Evolutionary conservation across 495 filamentous ascomycete species (phyloP).

Genomic region (Xylaria intraflava): DNA sequence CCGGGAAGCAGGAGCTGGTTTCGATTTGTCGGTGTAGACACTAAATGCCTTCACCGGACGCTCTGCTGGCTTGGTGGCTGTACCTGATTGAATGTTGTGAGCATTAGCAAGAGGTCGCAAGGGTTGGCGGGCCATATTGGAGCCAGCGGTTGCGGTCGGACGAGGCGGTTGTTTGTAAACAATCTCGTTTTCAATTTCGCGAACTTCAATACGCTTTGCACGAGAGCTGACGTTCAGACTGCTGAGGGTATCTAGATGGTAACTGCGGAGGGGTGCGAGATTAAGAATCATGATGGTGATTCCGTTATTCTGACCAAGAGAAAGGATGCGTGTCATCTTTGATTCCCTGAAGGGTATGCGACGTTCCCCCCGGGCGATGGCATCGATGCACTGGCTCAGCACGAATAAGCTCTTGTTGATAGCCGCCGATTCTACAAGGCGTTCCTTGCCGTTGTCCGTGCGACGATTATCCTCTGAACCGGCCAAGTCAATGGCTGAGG

Average conservation of each 20-base stretch:
- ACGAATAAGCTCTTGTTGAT: conserved; percentile 99
- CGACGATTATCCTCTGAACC: conserved; percentile 93
- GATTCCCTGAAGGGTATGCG: conserved; percentile 90
- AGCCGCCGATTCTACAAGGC: conserved; percentile 90
- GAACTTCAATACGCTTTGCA: conserved; percentile 93
- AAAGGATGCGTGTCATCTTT: conserved; percentile 95
- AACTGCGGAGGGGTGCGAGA: conserved; percentile 75
- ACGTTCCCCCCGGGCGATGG: conserved; percentile 61
- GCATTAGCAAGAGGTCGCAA: conserved; percentile 63
- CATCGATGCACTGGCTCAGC: conserved; percentile 91
- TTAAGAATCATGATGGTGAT: conserved; percentile 96
- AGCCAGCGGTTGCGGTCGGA: conserved; percentile 40
- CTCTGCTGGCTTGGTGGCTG: conserved; percentile 44
- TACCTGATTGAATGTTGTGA: conserved; percentile 51
- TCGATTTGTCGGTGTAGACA: conserved; percentile 70
- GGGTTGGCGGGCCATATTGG: conserved; percentile 60
- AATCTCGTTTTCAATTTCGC: conserved; percentile 89
- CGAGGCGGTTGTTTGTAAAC: conserved; percentile 68
- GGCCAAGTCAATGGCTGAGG: conserved; percentile 92
- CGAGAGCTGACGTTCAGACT: conserved; percentile 92
- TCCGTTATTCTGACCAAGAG: conserved; percentile 90
- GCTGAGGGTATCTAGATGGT: conserved; percentile 89
- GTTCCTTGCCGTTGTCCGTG: conserved; percentile 90
- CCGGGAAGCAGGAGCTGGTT: conserved; percentile 30
- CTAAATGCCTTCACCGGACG: conserved; percentile 76